phyloP scores from a whole-genome alignment of 2,329 filamentous ascomycete genomes.

The Fusarium falciforme region DNA sequence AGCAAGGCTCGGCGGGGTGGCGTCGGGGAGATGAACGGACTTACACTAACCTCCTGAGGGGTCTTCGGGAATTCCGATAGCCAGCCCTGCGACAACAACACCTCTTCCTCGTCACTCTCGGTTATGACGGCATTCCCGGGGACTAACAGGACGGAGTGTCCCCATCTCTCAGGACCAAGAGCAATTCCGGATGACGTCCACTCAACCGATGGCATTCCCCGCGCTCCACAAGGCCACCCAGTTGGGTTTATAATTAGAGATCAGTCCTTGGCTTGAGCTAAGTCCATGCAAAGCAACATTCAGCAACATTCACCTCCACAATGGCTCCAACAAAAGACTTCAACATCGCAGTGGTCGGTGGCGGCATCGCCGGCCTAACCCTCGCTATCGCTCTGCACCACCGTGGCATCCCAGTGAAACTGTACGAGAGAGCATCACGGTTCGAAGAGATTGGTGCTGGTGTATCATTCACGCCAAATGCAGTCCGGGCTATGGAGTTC shows the following conservation, averaged over 20 bases:
- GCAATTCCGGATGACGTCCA: background rate
- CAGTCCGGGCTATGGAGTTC: conserved; percentile 57
- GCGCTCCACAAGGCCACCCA: background rate
- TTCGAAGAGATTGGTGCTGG: conserved; percentile 63
- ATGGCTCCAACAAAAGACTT: conserved; percentile 25
- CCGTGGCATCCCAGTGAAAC: conserved; percentile 54
- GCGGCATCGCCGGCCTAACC: conserved; percentile 62
- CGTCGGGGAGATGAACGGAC: background rate
- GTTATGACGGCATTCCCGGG: background rate
- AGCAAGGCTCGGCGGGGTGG: background rate
- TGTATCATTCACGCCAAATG: conserved; percentile 64
- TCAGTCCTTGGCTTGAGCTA: background rate
- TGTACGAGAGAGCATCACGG: conserved; percentile 59
- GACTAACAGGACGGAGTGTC: background rate
- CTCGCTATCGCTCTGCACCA: conserved; percentile 59
- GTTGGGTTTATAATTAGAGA: background rate
- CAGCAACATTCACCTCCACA: background rate
- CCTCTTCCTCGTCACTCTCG: background rate
- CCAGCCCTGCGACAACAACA: background rate
- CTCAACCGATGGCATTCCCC: background rate
- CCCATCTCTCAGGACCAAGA: background rate
- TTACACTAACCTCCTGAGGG: background rate
- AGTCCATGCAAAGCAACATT: background rate
- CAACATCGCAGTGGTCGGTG: conserved; percentile 61
- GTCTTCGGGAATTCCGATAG: background rate